Evolutionary conservation across 1,284 basidiomycete species (phyloP).

Genomic region (Tilletia setariae): DNA sequence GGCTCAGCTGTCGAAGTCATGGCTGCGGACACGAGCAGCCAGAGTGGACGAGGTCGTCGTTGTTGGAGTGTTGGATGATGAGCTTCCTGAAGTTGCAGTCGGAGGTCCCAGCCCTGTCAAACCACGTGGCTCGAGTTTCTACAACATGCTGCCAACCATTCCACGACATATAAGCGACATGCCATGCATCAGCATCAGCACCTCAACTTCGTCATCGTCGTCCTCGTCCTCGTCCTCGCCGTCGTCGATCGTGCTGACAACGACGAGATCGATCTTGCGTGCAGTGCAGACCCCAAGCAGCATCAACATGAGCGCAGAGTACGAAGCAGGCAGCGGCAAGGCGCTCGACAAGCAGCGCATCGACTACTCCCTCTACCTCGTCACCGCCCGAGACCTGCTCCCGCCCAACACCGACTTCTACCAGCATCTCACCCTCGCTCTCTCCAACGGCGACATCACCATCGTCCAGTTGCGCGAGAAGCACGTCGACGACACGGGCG

Average conservation of each 20-base stretch:
- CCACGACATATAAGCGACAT: not conserved
- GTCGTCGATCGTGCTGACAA: not conserved
- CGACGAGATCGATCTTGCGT: too few relatives aligned
- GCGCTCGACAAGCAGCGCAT: not conserved
- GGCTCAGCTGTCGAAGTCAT: constrained; percentile 27
- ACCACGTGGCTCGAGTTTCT: not conserved
- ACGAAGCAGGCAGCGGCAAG: too few relatives aligned
- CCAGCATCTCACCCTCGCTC: constrained; percentile 73
- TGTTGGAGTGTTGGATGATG: too few relatives aligned
- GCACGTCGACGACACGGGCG: constrained; percentile 26
- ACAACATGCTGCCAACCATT: not conserved
- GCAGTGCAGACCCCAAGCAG: not conserved
- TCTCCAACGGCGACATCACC: constrained; percentile 79
- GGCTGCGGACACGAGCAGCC: too few relatives aligned
- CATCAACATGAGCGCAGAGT: not conserved
- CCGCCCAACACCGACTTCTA: constrained; percentile 70
- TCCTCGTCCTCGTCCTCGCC: not conserved
- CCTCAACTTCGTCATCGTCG: not conserved
- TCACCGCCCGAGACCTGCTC: constrained; percentile 76
- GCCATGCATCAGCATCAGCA: not conserved
- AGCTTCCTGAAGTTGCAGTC: too few relatives aligned
- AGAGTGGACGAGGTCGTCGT: too few relatives aligned
- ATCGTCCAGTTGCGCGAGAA: constrained; percentile 66
- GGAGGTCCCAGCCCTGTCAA: not conserved
- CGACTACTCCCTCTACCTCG: constrained; percentile 60